Percentiles rank a stretch among this genome's conserved stretches.
Conservation (phyloP, 2,329 filamentous ascomycete genomes). For the Lasiodiplodia hormozganensis region DNA sequence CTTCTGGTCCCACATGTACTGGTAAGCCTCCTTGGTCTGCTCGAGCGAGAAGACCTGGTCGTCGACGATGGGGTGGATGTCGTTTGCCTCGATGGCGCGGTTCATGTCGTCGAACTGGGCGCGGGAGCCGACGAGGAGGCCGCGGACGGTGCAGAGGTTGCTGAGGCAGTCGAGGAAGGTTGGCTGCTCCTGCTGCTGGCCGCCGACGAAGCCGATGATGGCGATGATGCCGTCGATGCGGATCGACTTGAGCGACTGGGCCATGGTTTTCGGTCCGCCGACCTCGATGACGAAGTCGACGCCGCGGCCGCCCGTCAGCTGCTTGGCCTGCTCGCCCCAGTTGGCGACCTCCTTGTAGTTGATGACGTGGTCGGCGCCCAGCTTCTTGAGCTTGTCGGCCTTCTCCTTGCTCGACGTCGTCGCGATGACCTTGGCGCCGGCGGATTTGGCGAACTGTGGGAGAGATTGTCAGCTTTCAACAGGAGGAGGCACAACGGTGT, state of each 20-base stretch:
- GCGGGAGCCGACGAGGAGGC: constrained; percentile 63
- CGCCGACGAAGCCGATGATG: constrained; percentile 66
- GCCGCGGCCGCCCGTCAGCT: constrained; percentile 59
- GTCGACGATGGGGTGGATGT: constrained; percentile 66
- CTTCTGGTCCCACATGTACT: constrained; percentile 58
- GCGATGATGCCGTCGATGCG: constrained; percentile 62
- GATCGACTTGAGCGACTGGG: constrained; percentile 58
- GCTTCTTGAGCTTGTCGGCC: constrained; percentile 56
- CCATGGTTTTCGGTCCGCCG: constrained; percentile 68
- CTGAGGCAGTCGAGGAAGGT: constrained; percentile 59
- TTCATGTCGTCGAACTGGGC: constrained; percentile 67
- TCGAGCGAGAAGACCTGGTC: constrained; percentile 62
- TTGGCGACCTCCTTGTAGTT: constrained; percentile 61
- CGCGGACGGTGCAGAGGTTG: constrained; percentile 62
- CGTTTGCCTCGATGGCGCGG: constrained; percentile 62
- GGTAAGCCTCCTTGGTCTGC: constrained; percentile 59
- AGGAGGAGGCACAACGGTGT: background rate
- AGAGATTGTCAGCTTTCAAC: constrained; percentile 9
- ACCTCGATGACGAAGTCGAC: constrained; percentile 71
- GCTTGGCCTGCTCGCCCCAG: constrained; percentile 63
- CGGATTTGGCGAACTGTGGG: constrained; percentile 55
- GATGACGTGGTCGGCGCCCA: constrained; percentile 63
- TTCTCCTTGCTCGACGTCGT: constrained; percentile 63
- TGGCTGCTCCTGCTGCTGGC: constrained; percentile 56
- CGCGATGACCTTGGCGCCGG: constrained; percentile 63